Conservation (phyloP, 2,329 filamentous ascomycete species). For the Alternaria atra region DNA sequence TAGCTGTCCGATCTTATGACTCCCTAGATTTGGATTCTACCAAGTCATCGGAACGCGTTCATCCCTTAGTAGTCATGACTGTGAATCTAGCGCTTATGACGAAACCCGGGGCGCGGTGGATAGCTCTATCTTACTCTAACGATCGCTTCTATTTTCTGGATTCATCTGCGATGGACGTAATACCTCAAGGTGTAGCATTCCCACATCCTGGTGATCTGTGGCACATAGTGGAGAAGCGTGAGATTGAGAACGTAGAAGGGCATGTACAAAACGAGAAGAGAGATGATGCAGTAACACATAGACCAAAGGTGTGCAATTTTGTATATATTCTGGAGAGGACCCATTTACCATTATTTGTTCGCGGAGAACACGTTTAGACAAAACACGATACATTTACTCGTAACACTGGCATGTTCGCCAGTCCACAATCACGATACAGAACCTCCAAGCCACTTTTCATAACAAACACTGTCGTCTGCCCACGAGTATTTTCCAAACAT, state of each 20-base stretch:
- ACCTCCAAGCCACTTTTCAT: background rate
- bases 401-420: background rate
- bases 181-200: constrained; percentile 41
- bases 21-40: constrained; percentile 6
- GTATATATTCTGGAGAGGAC: constrained; percentile 53
- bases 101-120: constrained; percentile 50
- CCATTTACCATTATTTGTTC: constrained; percentile 31
- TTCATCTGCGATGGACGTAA: constrained; percentile 14
- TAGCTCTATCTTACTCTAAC: constrained; percentile 52
- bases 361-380: constrained; percentile 18
- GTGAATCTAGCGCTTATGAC: constrained; percentile 52
- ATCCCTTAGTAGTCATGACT: constrained; percentile 52
- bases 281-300: constrained; percentile 37
- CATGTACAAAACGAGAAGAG: constrained; percentile 16
- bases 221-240: constrained; percentile 47
- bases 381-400: background rate
- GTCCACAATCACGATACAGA: background rate
- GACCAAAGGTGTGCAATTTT: constrained; percentile 50
- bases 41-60: constrained; percentile 31
- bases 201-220: constrained; percentile 51
- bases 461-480: background rate
- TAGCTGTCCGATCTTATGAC: constrained; percentile 20
- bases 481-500: background rate
- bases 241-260: constrained; percentile 37
- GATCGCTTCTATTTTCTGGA: constrained; percentile 51